Conservation (phyloP, 106 monocot species). For the Dendrobium catenatum region DNA sequence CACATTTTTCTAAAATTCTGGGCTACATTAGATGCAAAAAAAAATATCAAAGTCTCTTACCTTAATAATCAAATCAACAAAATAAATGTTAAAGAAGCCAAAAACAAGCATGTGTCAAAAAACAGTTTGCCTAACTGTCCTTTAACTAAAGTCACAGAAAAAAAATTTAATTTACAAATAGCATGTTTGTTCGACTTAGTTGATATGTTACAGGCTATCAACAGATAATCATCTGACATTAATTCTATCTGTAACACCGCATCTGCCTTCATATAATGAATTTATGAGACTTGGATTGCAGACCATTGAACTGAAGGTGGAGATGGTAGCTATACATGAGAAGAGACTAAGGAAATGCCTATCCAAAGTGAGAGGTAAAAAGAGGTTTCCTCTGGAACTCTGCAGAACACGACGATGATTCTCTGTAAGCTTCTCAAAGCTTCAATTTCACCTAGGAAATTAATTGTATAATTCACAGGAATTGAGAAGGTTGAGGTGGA, state of each 20-base stretch:
- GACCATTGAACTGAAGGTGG: slow-evolving; percentile 87
- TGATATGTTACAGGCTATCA: background rate
- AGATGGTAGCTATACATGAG: slow-evolving; percentile 94
- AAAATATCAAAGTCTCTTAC: background rate
- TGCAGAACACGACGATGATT: background rate
- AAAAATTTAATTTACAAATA: no score
- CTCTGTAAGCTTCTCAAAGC: background rate
- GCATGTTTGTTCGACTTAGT: background rate
- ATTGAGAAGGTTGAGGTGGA: slow-evolving; percentile 94
- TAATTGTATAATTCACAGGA: slow-evolving; percentile 31
- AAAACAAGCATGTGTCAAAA: no score
- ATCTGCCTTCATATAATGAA: background rate
- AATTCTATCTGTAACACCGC: background rate
- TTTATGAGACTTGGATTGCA: slow-evolving; percentile 19
- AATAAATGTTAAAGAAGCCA: no score
- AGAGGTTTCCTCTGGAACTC: background rate
- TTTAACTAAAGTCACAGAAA: no score
- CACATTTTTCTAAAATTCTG: no score
- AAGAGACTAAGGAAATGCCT: slow-evolving; percentile 85
- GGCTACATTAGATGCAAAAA: background rate
- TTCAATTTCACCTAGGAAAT: background rate
- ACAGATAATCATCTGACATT: background rate
- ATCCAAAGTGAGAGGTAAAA: slow-evolving; percentile 80
- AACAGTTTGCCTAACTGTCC: no score
- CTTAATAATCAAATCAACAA: background rate